Base-by-base conservation (phyloP, 495 filamentous ascomycete genomes). In the Aspergillus diversus region DNA sequence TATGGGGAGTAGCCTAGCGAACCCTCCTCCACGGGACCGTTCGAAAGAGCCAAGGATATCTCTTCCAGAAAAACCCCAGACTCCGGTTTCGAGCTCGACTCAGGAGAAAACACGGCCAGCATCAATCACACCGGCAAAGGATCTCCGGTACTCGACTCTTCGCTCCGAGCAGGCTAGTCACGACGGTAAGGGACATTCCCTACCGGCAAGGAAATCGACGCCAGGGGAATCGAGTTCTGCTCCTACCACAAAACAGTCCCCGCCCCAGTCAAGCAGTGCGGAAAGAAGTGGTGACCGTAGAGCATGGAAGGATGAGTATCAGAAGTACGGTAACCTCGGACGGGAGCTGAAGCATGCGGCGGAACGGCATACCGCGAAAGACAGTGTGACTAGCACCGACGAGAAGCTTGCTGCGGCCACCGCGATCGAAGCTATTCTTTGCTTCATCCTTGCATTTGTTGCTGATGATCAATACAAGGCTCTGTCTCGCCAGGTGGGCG, bases 331-430 rank as follows among this genome's bases (percentile, higher is more conserved):
- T 5, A 74, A 67, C 12, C 63, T 81, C 16, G 82, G 79, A 7
- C 78, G 79, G 49, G 78, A 83, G 55, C 59, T 83, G 39, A 84
- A 84, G 63, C 80, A 83, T 67, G 75, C 76, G 0, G 76, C 78
- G 8, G 80, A 83, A 47, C 73, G 71, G 33, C 72, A 75, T 55
- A 75, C 72, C 16, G 59, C 70, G 33, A 75, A 73, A 65, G 66
- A 74, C 9, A 59, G 64, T 15, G 65, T 69, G n/a, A 71, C 72
- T 9, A 59, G 51, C 7, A 46, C 58, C 7, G 76, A 80, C 56
- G 75, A 76, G 50, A 82, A 80, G 59, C 68, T 77, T 31, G 78
- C 77, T 37, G 76, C 76, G 16, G 77, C 76, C 13, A 76, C 76
- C 35, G 81, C 74, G 1, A 73, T 81, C 33, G 82, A 84, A 58